A percentile compares a stretch with the other conserved stretches of the same genome.
These are phyloP conservation scores for Gleditsia sinensis DNA, from an alignment of 306 rosid species.

Conservation along the genomic window DNA sequence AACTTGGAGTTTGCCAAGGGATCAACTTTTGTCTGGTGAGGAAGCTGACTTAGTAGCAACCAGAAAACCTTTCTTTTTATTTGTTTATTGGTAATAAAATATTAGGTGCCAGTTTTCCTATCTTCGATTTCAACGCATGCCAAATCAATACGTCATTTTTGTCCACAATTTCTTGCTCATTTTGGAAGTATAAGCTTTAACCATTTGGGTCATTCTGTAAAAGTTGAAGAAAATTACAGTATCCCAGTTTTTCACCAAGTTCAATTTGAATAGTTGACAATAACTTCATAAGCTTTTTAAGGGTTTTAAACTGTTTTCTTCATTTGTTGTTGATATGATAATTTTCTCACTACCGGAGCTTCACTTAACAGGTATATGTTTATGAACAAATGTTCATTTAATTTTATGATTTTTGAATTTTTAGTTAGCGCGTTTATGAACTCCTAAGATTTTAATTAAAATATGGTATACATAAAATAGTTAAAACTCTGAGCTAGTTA, in stretches of 20 bases:
- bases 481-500: too few species aligned
- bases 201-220: background rate
- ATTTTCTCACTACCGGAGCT: too few species aligned
- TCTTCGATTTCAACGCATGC: constrained; percentile 16
- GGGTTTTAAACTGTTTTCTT: background rate
- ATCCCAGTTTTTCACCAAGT: too few species aligned
- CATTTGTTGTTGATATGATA: background rate
- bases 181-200: too few species aligned
- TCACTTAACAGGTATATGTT: too few species aligned
- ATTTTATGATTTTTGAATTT: too few species aligned
- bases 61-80: constrained; percentile 1
- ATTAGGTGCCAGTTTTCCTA: constrained; percentile 6
- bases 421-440: too few species aligned
- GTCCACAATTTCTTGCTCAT: background rate
- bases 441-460: too few species aligned
- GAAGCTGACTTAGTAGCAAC: constrained; percentile 34
- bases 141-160: background rate
- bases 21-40: constrained; percentile 28
- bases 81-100: background rate
- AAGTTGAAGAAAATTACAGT: background rate
- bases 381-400: too few species aligned
- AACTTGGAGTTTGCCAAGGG: background rate
- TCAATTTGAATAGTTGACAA: too few species aligned
- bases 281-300: background rate
- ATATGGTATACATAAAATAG: too few species aligned